phyloP scores from a whole-genome alignment of 2,329 filamentous ascomycete genomes.

The Capronia coronata region DNA sequence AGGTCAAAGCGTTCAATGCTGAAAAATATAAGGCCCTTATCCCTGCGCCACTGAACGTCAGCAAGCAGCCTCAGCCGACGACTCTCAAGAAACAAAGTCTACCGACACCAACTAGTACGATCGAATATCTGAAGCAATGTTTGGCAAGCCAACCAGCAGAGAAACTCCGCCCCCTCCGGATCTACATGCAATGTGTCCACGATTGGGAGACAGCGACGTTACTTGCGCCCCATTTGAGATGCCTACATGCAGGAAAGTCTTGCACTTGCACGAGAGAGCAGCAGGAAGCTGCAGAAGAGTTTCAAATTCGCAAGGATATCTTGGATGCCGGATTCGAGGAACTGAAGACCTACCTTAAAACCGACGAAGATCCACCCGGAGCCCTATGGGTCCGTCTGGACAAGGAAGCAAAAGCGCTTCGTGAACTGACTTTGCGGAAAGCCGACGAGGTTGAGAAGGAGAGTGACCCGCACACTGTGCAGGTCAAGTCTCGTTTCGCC shows the following conservation, averaged over 20 bases:
- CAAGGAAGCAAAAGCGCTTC: neutral
- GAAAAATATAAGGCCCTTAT: slow-evolving; percentile 8
- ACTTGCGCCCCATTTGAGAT: slow-evolving; percentile 11
- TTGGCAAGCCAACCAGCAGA: slow-evolving; percentile 2
- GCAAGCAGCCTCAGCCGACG: neutral
- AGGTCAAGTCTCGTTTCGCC: slow-evolving; percentile 3
- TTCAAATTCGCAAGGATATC: slow-evolving; percentile 2
- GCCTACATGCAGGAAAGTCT: slow-evolving; percentile 2
- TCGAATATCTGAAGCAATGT: neutral
- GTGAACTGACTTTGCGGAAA: neutral
- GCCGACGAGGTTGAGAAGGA: neutral
- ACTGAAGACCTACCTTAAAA: slow-evolving; percentile 5
- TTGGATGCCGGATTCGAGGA: slow-evolving; percentile 4
- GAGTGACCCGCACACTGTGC: neutral
- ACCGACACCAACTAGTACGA: neutral
- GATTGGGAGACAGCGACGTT: slow-evolving; percentile 13
- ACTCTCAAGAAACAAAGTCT: neutral
- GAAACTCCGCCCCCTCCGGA: neutral
- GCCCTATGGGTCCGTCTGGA: slow-evolving; percentile 5
- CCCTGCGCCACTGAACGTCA: slow-evolving; percentile 10
- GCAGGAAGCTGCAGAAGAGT: neutral
- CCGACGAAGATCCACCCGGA: neutral
- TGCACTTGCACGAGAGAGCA: slow-evolving; percentile 8
- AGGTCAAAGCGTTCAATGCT: neutral
- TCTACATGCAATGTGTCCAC: neutral